Percentiles rank a stretch among this genome's conserved stretches.
phyloP scores from a whole-genome alignment of 495 filamentous ascomycete genomes.

The Rusavskia elegans region DNA sequence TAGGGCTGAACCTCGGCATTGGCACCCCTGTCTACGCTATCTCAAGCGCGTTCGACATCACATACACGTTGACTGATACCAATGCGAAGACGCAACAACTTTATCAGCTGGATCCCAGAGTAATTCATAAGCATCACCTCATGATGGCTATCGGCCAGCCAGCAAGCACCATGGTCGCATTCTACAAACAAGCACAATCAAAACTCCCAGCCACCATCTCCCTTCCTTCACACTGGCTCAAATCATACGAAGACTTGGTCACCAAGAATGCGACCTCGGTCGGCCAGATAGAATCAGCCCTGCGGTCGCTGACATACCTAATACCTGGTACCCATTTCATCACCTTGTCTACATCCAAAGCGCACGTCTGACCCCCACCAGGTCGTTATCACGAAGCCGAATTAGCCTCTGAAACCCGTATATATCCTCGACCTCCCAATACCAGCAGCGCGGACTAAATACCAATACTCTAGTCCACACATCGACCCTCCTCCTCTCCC shows the following conservation, averaged over 20 bases:
- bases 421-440: constrained; percentile 7
- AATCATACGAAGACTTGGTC: constrained; percentile 80
- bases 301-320: constrained; percentile 86
- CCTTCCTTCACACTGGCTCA: constrained; percentile 57
- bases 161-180: not conserved
- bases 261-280: constrained; percentile 85
- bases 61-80: not conserved
- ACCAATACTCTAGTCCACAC: constrained; percentile 44
- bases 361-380: constrained; percentile 13
- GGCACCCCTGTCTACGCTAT: not conserved
- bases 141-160: constrained; percentile 3
- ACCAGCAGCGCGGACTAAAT: too few species aligned
- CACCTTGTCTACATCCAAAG: not conserved
- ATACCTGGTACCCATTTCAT: constrained; percentile 53
- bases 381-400: constrained; percentile 88
- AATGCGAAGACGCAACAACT: too few species aligned
- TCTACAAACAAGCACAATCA: constrained; percentile 4
- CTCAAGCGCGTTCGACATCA: not conserved
- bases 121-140: not conserved
- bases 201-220: constrained; percentile 19
- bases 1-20: not conserved
- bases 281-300: constrained; percentile 78
- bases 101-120: not conserved
- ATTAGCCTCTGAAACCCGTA: constrained; percentile 76
- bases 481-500: constrained; percentile 71